A percentile compares a stretch with the other conserved stretches of the same genome.
Conservation (phyloP, 805 yeast genomes). For the Ogataea trehalophila region DNA sequence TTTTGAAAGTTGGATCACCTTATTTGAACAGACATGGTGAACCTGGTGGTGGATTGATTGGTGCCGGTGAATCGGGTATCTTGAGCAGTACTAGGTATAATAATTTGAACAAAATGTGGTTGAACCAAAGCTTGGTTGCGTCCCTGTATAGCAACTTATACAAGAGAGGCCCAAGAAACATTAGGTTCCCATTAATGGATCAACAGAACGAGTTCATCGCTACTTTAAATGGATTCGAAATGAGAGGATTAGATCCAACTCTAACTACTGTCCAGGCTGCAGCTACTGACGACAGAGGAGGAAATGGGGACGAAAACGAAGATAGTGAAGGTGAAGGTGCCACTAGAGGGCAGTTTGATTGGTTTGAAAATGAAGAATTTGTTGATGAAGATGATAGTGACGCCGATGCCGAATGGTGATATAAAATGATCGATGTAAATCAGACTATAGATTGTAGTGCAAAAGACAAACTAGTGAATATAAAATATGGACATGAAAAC, state of each 20-base stretch:
- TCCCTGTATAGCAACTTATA: conserved; percentile 13
- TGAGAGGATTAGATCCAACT: too few relatives aligned
- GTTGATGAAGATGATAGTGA: neutral
- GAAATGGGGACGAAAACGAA: neutral
- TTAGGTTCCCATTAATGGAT: too few relatives aligned
- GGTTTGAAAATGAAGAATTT: neutral
- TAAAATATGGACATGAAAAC: too few relatives aligned
- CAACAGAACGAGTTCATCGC: too few relatives aligned
- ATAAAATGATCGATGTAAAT: too few relatives aligned
- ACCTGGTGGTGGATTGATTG: conserved; percentile 49
- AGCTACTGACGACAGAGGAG: conserved; percentile 9
- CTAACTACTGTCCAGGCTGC: too few relatives aligned
- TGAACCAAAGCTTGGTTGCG: conserved; percentile 37
- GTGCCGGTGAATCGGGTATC: conserved; percentile 51
- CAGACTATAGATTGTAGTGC: too few relatives aligned
- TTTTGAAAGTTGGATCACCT: conserved; percentile 48
- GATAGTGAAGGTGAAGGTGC: conserved; percentile 18
- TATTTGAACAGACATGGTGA: conserved; percentile 76
- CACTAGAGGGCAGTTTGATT: conserved; percentile 14
- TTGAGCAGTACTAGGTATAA: conserved; percentile 50
- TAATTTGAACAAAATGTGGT: conserved; percentile 55
- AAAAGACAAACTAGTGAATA: too few relatives aligned
- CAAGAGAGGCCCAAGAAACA: neutral
- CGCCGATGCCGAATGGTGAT: too few relatives aligned
- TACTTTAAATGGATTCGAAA: too few relatives aligned